Evolutionary conservation across 2,329 filamentous ascomycete species (phyloP), one percentile per base, ranked within the genome.

Genomic region (Fusarium mexicanum): DNA sequence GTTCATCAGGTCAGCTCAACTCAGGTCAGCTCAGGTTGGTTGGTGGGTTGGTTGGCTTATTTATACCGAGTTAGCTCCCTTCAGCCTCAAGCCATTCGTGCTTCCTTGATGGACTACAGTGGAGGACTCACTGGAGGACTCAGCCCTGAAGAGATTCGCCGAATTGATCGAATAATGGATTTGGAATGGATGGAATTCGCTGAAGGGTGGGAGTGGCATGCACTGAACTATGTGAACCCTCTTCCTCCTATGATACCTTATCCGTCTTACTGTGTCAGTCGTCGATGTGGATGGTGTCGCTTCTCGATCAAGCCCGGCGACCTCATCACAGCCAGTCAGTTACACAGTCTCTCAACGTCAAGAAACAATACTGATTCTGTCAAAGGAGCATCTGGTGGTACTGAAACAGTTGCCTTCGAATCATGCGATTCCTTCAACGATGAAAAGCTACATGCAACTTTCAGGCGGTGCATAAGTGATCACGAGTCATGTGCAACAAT

Each of bases 211-310:
- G 66, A 68, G 26, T 68, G 64, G 66, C 31, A 68, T 29, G 67
- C 50, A 16, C 26, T 70, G 37, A 59, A 58, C 22, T 37, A 46
- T 31, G 37, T 60, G 18, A 65, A 65, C 6, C 51, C 40, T 18
- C 47, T 67, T 22, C 54, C 53, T 47, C 61, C 68, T 33, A 40
- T 51, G 20, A 35, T 64, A 24, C 58, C 62, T 31, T 69, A 59
- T 18, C 69, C 64, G 11, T 70, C 66, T 60, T 70, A 65, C 24
- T 73, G 71, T 46, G 63, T 73, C 26, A 67, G 63, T 13, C 67
- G 54, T 33, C 46, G 67, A 40, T 74, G 71, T 44, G 61, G 71
- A 62, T 64, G 72, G 57, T 74, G 71, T 29, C 71, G 71, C 12
- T 72, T 74, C n/a, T 11, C 55, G 18, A 72, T 74, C n/a, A 47